These are phyloP conservation scores for Scedosporium apiospermum DNA, from an alignment of 2,329 filamentous ascomycete genomes.

Conservation along the genomic window DNA sequence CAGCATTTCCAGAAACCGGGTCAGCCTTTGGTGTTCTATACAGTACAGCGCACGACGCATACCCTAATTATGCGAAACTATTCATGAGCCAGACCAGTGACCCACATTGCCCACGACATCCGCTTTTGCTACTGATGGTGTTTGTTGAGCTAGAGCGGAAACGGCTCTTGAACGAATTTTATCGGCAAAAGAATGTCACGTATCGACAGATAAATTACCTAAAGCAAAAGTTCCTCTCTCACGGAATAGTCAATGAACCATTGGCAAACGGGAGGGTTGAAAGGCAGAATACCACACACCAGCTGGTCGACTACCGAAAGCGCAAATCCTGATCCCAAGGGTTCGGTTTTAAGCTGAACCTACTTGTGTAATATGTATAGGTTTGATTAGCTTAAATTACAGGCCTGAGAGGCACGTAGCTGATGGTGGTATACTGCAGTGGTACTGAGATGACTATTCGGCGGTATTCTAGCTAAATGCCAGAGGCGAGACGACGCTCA, in stretches of 20 bases:
- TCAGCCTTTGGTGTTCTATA: not conserved
- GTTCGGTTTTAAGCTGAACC: too few species aligned
- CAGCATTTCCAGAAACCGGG: not conserved
- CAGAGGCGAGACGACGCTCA: too few species aligned
- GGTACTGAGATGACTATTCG: too few species aligned
- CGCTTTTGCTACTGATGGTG: constrained; percentile 11
- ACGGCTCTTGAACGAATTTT: constrained; percentile 8
- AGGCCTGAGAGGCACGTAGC: too few species aligned
- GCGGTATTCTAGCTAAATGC: too few species aligned
- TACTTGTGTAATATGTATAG: too few species aligned
- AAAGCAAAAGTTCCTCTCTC: not conserved
- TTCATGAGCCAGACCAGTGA: not conserved
- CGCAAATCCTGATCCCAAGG: too few species aligned
- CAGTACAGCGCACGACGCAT: not conserved
- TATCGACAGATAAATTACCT: not conserved
- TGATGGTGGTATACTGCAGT: too few species aligned
- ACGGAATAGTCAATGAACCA: not conserved
- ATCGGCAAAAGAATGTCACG: not conserved
- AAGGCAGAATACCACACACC: not conserved
- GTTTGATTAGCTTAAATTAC: too few species aligned
- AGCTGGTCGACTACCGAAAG: too few species aligned
- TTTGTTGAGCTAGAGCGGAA: constrained; percentile 13
- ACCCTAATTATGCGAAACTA: not conserved
- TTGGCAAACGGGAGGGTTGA: not conserved
- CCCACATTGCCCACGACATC: constrained; percentile 6